phyloP scores from a whole-genome alignment of 2,329 filamentous ascomycete species.

The Acrocalymma vagum region DNA sequence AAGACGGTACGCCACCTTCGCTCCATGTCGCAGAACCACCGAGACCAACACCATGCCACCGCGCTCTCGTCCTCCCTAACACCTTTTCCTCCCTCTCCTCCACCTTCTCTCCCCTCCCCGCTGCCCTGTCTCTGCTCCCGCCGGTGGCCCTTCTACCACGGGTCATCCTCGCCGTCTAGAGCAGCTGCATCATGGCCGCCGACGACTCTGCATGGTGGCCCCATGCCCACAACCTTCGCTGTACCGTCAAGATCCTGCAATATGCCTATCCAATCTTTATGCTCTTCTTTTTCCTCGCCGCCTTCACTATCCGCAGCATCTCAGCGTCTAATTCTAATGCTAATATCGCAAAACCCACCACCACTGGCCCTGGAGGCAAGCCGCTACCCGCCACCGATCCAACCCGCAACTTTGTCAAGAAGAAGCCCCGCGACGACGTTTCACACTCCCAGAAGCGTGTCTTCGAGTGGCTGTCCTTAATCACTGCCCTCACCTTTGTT shows the following conservation, averaged over 20 bases:
- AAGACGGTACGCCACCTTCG: too few species aligned
- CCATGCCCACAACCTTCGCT: constrained; percentile 26
- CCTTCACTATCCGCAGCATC: constrained; percentile 70
- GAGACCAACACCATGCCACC: constrained; percentile 16
- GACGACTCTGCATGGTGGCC: constrained; percentile 23
- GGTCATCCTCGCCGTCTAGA: constrained; percentile 19
- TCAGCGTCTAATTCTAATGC: constrained; percentile 57
- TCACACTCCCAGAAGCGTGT: constrained; percentile 72
- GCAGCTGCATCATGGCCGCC: constrained; percentile 28
- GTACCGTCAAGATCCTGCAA: constrained; percentile 53
- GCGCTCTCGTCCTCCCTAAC: constrained; percentile 13
- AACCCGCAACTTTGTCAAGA: constrained; percentile 53
- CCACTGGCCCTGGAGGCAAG: constrained; percentile 86
- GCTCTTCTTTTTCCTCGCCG: constrained; percentile 69
- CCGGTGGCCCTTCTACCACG: constrained; percentile 16
- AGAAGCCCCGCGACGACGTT: constrained; percentile 63
- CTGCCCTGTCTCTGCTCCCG: constrained; percentile 13
- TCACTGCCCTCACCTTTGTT: constrained; percentile 77
- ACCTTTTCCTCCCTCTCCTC: constrained; percentile 7
- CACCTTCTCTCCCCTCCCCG: constrained; percentile 7
- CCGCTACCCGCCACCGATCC: constrained; percentile 75
- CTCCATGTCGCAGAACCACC: too few species aligned
- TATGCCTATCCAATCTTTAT: constrained; percentile 71
- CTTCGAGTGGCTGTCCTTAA: constrained; percentile 78
- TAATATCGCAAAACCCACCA: constrained; percentile 55